Base-by-base conservation (phyloP, 164 flowering plant species). In the Buxus sempervirens region DNA sequence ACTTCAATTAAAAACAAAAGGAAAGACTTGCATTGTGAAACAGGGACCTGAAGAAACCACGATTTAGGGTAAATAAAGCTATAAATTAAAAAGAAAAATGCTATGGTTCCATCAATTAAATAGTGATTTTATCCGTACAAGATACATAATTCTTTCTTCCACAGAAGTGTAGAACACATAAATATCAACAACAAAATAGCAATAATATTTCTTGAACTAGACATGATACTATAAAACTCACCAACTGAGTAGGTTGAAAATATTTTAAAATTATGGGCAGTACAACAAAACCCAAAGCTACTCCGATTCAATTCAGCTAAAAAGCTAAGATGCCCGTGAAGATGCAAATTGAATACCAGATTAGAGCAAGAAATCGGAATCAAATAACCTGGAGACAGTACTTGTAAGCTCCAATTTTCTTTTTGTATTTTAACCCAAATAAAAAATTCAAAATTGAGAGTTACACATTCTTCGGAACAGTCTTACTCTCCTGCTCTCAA, bases 21-120 rank as follows among this genome's bases (percentile, higher is more conserved):
- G 51, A 10, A 15, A 45, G 16, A 45, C 13, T 45, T 10, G 51
- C 12, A 15, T 10, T 15, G 18, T 22, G 54, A 41, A 49, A 26
- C 12, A 6, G 22, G 26, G 51, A 62, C 65, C 69, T 66, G 67
- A 67, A 72, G 51, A 62, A 66, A 32, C 20, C 56, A 21, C 14
- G 22, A 59, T 22, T 9, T 26, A 25, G 13, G 20, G 4, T 27
- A 26, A 19, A 51, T 4, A 41, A 5, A 62, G 32, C 9, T 20
- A 45, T 18, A 24, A 23, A 60, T 32, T 36, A 25, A 53, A 22
- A 12, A 59, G 27, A 53, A 22, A 12, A 59, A 56, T 24, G 27
- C 4, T 16, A 57, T 9, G 18, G 45, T 59, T 67, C n/a, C 25
- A 21, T 48, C n/a, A 67, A 59, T 42, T 28, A 25, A 59, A 8